Conservation (phyloP, 805 yeast genomes). For the Metschnikowia reukaufii region DNA sequence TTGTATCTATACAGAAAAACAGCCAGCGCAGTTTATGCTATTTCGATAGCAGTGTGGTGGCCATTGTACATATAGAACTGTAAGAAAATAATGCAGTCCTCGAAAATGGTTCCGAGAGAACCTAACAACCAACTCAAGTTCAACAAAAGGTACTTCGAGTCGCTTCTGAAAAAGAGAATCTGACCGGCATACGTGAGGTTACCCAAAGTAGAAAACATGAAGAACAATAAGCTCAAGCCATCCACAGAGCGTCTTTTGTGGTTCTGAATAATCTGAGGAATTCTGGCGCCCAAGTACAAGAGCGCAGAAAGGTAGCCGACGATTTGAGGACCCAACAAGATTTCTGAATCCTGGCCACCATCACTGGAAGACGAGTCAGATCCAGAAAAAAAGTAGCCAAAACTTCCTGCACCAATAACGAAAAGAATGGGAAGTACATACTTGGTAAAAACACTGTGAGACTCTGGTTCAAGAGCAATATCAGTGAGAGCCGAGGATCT, state of each 20-base stretch:
- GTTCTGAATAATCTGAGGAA: slow-evolving; percentile 85
- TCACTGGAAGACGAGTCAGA: slow-evolving; percentile 14
- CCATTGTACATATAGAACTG: slow-evolving; percentile 66
- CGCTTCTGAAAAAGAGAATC: slow-evolving; percentile 64
- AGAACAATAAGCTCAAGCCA: slow-evolving; percentile 83
- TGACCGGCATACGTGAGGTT: slow-evolving; percentile 75
- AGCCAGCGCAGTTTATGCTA: slow-evolving; percentile 6
- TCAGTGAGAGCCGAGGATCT: slow-evolving; percentile 54
- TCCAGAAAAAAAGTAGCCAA: slow-evolving; percentile 58
- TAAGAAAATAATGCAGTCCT: slow-evolving; percentile 62
- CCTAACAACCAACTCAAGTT: slow-evolving; percentile 80
- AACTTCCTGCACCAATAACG: slow-evolving; percentile 60
- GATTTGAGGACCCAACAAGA: slow-evolving; percentile 57
- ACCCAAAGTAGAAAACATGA: slow-evolving; percentile 71
- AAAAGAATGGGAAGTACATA: slow-evolving; percentile 60
- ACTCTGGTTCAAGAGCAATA: slow-evolving; percentile 47
- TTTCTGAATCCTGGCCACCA: slow-evolving; percentile 26
- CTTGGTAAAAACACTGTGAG: slow-evolving; percentile 47
- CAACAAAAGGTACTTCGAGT: slow-evolving; percentile 55
- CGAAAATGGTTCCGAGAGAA: slow-evolving; percentile 71
- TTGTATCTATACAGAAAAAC: not conserved
- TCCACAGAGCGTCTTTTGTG: slow-evolving; percentile 72
- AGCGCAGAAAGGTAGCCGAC: slow-evolving; percentile 70
- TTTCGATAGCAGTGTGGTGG: slow-evolving; percentile 13
- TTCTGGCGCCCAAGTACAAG: slow-evolving; percentile 64